These are phyloP conservation scores for Ophiostoma australiae DNA, from an alignment of 2,329 filamentous ascomycete species.

Conservation along the genomic window DNA sequence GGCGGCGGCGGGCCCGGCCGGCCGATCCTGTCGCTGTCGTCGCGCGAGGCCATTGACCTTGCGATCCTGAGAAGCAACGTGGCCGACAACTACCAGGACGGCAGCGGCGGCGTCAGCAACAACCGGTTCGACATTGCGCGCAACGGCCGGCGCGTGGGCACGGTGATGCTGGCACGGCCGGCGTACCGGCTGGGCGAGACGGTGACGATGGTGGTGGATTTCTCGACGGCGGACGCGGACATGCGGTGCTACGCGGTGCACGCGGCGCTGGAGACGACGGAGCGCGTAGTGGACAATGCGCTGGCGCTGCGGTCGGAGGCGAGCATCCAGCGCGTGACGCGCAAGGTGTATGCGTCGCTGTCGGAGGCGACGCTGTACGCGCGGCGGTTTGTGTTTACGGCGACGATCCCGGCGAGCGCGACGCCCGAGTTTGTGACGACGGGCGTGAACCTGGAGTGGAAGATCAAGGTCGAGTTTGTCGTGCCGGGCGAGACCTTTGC, in stretches of 20 bases:
- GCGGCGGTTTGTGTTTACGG: conserved; percentile 70
- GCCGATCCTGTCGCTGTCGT: conserved; percentile 55
- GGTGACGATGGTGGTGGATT: conserved; percentile 79
- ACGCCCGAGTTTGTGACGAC: conserved; percentile 92
- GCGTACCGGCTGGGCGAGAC: conserved; percentile 86
- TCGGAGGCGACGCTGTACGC: conserved; percentile 82
- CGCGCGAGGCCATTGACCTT: conserved; percentile 83
- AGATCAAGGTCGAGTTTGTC: conserved; percentile 85
- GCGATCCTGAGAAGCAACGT: conserved; percentile 81
- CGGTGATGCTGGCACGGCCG: conserved; percentile 81
- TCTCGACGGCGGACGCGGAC: conserved; percentile 58
- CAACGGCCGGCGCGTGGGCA: conserved; percentile 84
- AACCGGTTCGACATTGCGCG: conserved; percentile 94
- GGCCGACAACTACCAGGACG: conserved; percentile 37
- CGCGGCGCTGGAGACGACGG: conserved; percentile 76
- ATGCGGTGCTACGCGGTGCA: conserved; percentile 83
- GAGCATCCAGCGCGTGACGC: conserved; percentile 80
- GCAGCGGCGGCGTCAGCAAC: conserved; percentile 55
- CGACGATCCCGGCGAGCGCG: conserved; percentile 74
- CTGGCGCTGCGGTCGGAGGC: conserved; percentile 80
- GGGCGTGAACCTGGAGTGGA: conserved; percentile 83
- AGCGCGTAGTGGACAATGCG: conserved; percentile 74
- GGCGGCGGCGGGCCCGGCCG: conserved; percentile 9
- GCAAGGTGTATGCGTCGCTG: conserved; percentile 70
- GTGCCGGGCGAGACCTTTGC: conserved; percentile 48